A percentile compares a stretch with the other conserved stretches of the same genome.
phyloP scores from a whole-genome alignment of 495 filamentous ascomycete species.

The Physcia stellaris region DNA sequence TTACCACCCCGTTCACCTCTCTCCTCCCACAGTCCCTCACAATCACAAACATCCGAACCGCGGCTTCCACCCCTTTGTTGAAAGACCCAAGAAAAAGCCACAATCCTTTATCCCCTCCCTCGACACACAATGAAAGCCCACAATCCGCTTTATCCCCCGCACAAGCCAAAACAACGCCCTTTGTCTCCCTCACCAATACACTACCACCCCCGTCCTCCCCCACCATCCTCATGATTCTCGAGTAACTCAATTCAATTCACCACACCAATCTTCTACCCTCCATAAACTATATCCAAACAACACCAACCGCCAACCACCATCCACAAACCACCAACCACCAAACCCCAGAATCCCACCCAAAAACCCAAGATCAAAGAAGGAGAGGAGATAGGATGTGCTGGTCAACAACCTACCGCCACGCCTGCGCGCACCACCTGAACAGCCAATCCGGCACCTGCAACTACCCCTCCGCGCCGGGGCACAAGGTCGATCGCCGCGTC shows the following conservation, averaged over 20 bases:
- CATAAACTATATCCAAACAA: not conserved
- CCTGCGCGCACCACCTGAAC: conserved; percentile 3
- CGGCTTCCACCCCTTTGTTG: not conserved
- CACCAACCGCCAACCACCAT: not conserved
- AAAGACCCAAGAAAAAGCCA: not conserved
- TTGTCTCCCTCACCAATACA: not conserved
- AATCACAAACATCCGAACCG: not conserved
- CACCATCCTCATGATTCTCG: not conserved
- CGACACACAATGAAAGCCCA: not conserved
- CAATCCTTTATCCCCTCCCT: not conserved
- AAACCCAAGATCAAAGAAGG: too few relatives aligned
- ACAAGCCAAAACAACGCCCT: not conserved
- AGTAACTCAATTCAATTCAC: not conserved
- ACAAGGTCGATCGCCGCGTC: not conserved
- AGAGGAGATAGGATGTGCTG: conserved; percentile 3
- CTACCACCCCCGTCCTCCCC: not conserved
- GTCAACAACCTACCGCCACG: not conserved
- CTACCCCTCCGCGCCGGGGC: conserved; percentile 1
- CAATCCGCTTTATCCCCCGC: not conserved
- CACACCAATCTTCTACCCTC: not conserved
- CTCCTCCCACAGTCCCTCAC: not conserved
- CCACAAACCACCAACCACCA: too few relatives aligned
- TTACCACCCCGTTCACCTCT: not conserved
- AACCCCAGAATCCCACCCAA: too few relatives aligned
- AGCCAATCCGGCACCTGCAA: not conserved